Evolutionary conservation across 2,329 filamentous ascomycete species (phyloP), one percentile per base, ranked within the genome.

Genomic region (Chrysosporium queenslandicum): DNA sequence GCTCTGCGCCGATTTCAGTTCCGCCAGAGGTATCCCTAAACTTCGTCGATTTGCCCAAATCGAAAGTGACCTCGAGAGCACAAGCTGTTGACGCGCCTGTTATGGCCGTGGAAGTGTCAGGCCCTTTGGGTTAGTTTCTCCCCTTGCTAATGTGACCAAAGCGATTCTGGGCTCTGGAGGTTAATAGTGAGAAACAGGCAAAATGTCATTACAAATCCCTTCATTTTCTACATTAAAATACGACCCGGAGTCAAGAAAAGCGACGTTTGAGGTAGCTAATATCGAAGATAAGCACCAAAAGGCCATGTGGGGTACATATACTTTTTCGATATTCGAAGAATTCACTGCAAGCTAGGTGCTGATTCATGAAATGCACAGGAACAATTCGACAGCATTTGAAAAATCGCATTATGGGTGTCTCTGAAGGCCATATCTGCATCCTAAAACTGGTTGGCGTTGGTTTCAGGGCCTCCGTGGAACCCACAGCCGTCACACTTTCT

Each of bases 401-500:
- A 63, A 94, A 92, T 68, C 82, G 94, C 74, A 86, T 98, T 56
- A 81, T 89, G 57, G 92, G 92, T 55, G 92, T 98, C 20, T 94
- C 88, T 34, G 92, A 98, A 78, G 92, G 92, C 32, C 92, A 98
- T 72, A 90, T 87, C 16, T 89, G 90, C 30, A 89, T 98, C 61
- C 77, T 98, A 50, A 85, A 91, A 58, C 78, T 98, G 50, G 89
- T 97, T 25, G 92, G 92, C 64, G 92, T 98, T 54, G 92, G 92
- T 55, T 98, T 96, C 77, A 81, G 91, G 70, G 92, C 92, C 14
- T 86, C 81, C 3, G 79, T 98, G 60, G 90, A 97, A 69, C 73
- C 82, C 54, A 83, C 78, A 36, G 86, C 86, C 21, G 81, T 74
- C 30, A 87, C 85, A 55, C 82, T 77, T 42, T 55, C 62, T 45